Evolutionary conservation across 139 green algal genomes (phyloP).

Genomic region (Desmodesmus armatus): DNA sequence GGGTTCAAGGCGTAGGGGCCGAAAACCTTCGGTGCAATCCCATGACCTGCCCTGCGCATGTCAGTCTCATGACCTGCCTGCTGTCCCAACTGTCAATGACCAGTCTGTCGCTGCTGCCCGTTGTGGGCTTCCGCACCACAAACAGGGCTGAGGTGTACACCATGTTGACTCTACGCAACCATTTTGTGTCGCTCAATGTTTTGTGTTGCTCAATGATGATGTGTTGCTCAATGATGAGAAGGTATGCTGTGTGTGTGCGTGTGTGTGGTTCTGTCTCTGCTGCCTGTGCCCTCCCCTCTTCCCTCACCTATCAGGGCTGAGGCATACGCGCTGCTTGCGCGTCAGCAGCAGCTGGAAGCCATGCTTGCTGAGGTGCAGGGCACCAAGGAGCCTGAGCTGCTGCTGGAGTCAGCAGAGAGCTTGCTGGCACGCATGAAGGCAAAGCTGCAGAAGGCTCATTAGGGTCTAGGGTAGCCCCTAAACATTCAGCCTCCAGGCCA

Average conservation of each 20-base stretch:
- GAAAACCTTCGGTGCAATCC: not conserved
- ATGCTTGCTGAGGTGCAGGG: slow-evolving; percentile 34
- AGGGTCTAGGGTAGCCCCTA: no score
- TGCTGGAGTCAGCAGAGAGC: slow-evolving; percentile 29
- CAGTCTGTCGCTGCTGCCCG: no score
- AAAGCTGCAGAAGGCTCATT: no score
- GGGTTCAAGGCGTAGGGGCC: not conserved
- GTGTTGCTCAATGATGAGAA: not conserved
- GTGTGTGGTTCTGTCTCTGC: not conserved
- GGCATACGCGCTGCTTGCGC: slow-evolving; percentile 32
- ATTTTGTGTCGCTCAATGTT: not conserved
- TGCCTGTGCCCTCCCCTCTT: not conserved
- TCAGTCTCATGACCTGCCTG: not conserved
- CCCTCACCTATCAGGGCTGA: slow-evolving; percentile 1
- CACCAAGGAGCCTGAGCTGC: slow-evolving; percentile 30
- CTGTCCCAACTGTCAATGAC: no score
- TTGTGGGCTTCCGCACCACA: no score
- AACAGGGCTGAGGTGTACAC: no score
- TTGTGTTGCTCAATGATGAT: not conserved
- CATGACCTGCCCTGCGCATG: not conserved
- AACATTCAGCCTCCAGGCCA: no score
- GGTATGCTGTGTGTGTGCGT: not conserved
- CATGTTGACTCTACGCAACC: no score
- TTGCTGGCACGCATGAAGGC: slow-evolving; percentile 33
- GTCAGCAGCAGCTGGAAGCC: slow-evolving; percentile 38